Evolutionary conservation across 148 eudicot species (phyloP), one percentile per base, ranked within the genome.

Genomic region (Vaccinium macrocarpon): DNA sequence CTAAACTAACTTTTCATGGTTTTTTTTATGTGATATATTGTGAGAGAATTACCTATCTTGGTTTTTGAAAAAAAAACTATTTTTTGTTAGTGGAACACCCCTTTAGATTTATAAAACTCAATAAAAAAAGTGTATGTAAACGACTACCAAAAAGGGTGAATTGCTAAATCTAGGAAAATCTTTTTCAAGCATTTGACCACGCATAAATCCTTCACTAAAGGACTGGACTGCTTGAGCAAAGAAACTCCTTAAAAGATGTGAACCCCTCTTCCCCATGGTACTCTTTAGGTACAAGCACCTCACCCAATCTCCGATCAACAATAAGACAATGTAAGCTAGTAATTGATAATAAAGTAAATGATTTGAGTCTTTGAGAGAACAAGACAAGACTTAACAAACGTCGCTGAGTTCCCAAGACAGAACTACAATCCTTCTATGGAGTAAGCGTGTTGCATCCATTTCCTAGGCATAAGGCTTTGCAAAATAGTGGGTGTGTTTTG

Each of bases 281-380:
- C 92, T 93, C 93, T 92, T 92, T 86, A 92, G 84, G 87, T 92
- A 91, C 85, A 92, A 86, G 90, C 95, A 92, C 32, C 92, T 85
- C 18, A 92, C 95, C 94, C 91, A 90, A 52, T 73, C 48, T 49
- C 80, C 70, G 81, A 56, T n/a, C 82, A 80, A 80, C 5, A 75
- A 66, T 0, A 19, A 11, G 21, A 76, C 48, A 76, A 10, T 13
- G 8, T 56, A 61, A 68, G 78, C 25, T 32, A 32, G 35, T 19
- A n/a, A 49, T 5, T 49, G 12, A 19, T 5, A 11, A 42, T 27
- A 53, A 3, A 18, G 42, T 7, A 25, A 52, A 55, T 27, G 55
- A 38, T 50, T 76, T 0, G 23, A 49, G 55, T 32, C 35, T 32
- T 32, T 3, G 35, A 32, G 35, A n/a, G 23, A 74, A 15, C 48